Percentiles rank a stretch among this genome's conserved stretches.
These are phyloP conservation scores for Helotiales sp. DNA, from an alignment of 2,329 filamentous ascomycete species.

Conservation along the genomic window DNA sequence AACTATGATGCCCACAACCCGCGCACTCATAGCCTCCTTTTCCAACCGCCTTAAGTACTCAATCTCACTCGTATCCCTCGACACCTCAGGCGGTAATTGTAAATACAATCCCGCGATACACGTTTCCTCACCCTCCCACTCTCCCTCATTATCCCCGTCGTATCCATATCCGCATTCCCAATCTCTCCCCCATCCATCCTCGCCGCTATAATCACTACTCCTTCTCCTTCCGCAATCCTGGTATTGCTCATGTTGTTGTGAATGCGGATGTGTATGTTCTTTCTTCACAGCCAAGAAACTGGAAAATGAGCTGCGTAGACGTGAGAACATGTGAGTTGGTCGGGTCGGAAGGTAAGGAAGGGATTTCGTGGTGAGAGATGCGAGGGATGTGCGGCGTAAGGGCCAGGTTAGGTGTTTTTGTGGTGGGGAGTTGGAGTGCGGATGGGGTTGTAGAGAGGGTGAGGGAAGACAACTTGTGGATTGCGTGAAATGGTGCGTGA, in stretches of 20 bases:
- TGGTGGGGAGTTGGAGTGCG: background rate
- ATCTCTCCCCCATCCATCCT: background rate
- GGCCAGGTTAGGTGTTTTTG: background rate
- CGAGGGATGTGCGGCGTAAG: background rate
- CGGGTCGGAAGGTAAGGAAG: background rate
- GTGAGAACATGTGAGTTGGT: background rate
- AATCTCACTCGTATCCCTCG: slow-evolving; percentile 13
- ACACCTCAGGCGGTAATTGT: slow-evolving; percentile 7
- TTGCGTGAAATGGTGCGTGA: background rate
- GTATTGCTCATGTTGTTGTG: background rate
- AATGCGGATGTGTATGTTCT: no score
- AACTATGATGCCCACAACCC: background rate
- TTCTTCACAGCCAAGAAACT: background rate
- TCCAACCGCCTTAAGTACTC: slow-evolving; percentile 15
- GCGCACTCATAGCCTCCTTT: slow-evolving; percentile 6
- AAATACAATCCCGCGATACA: background rate
- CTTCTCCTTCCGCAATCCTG: background rate
- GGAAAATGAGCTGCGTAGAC: background rate
- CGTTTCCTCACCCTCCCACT: background rate
- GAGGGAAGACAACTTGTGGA: background rate
- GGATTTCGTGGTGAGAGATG: background rate
- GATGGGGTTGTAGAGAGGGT: background rate
- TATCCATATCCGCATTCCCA: background rate
- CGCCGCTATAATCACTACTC: no score
- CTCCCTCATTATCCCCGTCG: background rate